phyloP scores from a whole-genome alignment of 495 filamentous ascomycete species.

The Parathielavia appendiculata region DNA sequence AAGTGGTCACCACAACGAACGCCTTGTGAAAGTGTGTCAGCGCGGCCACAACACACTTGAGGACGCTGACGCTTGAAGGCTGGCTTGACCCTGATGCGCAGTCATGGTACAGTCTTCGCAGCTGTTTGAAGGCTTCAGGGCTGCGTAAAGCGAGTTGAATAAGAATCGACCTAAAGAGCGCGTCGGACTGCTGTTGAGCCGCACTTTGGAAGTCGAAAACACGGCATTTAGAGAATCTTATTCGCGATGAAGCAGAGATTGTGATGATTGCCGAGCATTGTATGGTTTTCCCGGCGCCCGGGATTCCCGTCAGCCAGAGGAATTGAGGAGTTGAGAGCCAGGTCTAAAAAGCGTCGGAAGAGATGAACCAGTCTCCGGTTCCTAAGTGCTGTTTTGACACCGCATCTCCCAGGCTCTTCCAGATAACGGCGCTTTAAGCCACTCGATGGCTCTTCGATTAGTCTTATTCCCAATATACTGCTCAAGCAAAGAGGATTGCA shows the following conservation, averaged over 20 bases:
- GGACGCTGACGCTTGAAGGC: not conserved
- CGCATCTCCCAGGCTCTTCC: not conserved
- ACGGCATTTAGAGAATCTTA: not conserved
- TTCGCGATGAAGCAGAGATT: not conserved
- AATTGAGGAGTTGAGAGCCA: not conserved
- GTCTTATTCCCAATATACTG: not conserved
- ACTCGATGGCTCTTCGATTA: not conserved
- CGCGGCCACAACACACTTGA: not conserved
- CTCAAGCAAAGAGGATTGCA: not conserved
- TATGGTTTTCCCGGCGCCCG: not conserved
- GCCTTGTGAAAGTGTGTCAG: not conserved
- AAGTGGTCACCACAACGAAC: not conserved
- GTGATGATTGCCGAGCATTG: not conserved
- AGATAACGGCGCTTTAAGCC: not conserved
- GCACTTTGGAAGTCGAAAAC: not conserved
- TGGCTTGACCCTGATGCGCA: not conserved
- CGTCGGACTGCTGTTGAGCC: not conserved
- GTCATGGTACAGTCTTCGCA: not conserved
- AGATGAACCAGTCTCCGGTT: conserved; percentile 4
- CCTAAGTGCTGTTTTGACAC: not conserved
- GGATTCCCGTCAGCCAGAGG: not conserved
- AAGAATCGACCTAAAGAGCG: not conserved
- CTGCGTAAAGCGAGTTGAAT: not conserved
- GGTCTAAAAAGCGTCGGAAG: not conserved
- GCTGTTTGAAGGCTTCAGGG: not conserved